Base-by-base conservation (phyloP, 371 early-diverging fungal species). In the Actinomucor elegans region DNA sequence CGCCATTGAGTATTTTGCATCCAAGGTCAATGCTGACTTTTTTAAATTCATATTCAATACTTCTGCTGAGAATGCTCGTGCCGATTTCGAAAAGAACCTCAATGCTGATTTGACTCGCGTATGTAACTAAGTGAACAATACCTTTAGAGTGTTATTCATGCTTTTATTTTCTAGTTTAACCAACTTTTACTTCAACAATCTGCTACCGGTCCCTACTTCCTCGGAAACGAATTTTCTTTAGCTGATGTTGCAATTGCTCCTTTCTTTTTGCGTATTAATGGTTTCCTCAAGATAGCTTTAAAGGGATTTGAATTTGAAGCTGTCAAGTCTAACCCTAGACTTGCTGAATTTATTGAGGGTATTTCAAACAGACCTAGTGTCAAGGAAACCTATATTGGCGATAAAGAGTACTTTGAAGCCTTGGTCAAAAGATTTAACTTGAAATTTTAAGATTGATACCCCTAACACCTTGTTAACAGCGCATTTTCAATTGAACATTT, bases 231-330 rank as follows among this genome's bases (percentile, higher is more conserved):
- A 26, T 86, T 72, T 36, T 77, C 81, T 11, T 52, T 81, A 26
- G 88, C 85, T 3, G 88, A 88, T 54, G 55, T 85, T 38, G 71
- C 71, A 8, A 49, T 73, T 14, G 79, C 77, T 3, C 81, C 88
- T 27, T 77, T 86, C 55, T 31, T 69, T 17, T 56, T 50, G 12
- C 73, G 81, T 33, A 31, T 80, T 7, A 18, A 17, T 11, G 54
- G 47, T 11, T 23, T 65, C 18, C 18, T 48, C 36, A 57, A 58
- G 8, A 1, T 20, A 1, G 49, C 45, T 24, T 51, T 67, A 45
- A 54, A 65, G 23, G 64, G 43, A 1, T 48, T 48, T 32, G 41
- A 57, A 17, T 48, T 50, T 26, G 57, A 63, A 14, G 48, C 59
- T 5, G 31, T 69, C 21, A 51, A 61, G 37, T 27, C 56, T 7